Evolutionary conservation across 257 asterid genomes (phyloP).

Genomic region (Nicotiana sylvestris): DNA sequence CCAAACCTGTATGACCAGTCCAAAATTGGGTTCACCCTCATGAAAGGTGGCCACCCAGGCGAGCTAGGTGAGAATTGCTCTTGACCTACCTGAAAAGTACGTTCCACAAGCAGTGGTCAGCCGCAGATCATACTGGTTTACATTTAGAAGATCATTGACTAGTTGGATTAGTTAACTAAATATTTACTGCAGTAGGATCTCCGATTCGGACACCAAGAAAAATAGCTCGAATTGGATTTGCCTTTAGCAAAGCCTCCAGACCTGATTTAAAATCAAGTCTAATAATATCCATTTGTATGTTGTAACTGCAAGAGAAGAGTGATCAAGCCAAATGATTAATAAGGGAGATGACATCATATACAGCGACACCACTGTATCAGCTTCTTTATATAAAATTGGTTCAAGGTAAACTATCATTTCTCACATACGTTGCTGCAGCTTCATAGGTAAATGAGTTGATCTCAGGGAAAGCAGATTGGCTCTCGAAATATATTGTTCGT

Average conservation of each 20-base stretch:
- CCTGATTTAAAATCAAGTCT: constrained; percentile 92
- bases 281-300: constrained; percentile 74
- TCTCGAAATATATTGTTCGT: constrained; percentile 84
- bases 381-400: background rate
- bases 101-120: background rate
- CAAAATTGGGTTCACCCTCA: constrained; percentile 95
- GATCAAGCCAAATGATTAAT: constrained; percentile 18
- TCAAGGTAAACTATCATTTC: background rate
- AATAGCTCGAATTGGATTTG: constrained; percentile 77
- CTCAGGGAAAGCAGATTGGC: constrained; percentile 80
- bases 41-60: constrained; percentile 94
- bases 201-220: constrained; percentile 94
- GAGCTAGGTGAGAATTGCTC: constrained; percentile 97
- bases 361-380: background rate
- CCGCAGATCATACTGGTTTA: background rate
- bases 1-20: constrained; percentile 95
- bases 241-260: constrained; percentile 69
- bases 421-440: constrained; percentile 53
- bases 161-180: constrained; percentile 9
- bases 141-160: background rate
- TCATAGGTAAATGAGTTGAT: constrained; percentile 90
- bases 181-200: constrained; percentile 87
- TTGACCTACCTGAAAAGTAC: constrained; percentile 68
- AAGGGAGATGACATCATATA: background rate
- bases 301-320: constrained; percentile 46